Conservation (phyloP, 768 basidiomycete species). For the Inosperma sp. region DNA sequence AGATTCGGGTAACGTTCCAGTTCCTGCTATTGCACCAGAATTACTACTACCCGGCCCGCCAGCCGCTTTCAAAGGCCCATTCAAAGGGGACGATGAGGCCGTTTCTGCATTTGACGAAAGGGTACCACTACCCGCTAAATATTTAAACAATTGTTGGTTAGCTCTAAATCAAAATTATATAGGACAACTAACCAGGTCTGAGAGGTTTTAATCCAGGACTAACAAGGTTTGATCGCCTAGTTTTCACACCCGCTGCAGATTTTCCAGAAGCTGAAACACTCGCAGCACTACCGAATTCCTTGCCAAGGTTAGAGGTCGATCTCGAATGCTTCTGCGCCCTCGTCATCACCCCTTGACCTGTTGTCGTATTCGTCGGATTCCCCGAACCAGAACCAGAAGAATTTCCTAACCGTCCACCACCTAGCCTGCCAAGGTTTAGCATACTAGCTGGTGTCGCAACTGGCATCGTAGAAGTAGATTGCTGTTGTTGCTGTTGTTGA, state of each 20-base stretch:
- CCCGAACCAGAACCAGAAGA: slow-evolving; percentile 1
- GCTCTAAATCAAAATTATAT: background rate
- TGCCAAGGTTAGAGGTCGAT: slow-evolving; percentile 7
- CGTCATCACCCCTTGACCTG: background rate
- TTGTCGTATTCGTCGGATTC: background rate
- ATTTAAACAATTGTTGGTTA: background rate
- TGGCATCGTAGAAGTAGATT: slow-evolving; percentile 40
- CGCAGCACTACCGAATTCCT: background rate
- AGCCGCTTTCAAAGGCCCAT: background rate
- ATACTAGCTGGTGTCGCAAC: slow-evolving; percentile 83
- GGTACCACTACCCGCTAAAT: slow-evolving; percentile 15
- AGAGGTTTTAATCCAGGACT: slow-evolving; percentile 66
- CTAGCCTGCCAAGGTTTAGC: slow-evolving; percentile 78
- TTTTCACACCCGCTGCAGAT: slow-evolving; percentile 15
- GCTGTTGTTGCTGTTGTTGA: background rate
- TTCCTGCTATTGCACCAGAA: background rate
- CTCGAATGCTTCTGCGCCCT: slow-evolving; percentile 13
- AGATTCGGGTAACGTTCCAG: slow-evolving; percentile 11
- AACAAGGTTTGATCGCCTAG: slow-evolving; percentile 26
- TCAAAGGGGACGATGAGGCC: background rate
- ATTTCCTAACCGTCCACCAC: slow-evolving; percentile 22
- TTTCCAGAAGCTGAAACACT: background rate
- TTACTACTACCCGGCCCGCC: background rate
- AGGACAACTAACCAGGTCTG: slow-evolving; percentile 54
- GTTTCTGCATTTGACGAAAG: background rate